These are phyloP conservation scores for Neocatenulostroma microsporum DNA, from an alignment of 2,329 filamentous ascomycete genomes.

Conservation along the genomic window DNA sequence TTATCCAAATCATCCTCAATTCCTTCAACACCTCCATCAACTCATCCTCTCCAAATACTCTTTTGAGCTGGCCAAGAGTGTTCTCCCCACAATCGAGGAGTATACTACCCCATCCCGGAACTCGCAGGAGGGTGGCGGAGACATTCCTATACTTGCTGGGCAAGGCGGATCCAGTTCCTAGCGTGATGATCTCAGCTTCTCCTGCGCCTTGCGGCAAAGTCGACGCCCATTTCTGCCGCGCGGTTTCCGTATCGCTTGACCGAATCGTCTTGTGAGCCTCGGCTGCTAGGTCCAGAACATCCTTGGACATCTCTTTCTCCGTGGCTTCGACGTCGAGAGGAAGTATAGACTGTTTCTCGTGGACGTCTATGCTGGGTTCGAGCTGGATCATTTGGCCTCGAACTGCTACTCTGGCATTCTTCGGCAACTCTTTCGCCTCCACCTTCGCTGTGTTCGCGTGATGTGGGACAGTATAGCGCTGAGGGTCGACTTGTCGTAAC, in stretches of 20 bases:
- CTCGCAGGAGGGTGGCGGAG: slow-evolving; percentile 73
- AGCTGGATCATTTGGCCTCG: slow-evolving; percentile 31
- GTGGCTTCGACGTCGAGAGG: slow-evolving; percentile 45
- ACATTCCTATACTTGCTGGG: slow-evolving; percentile 96
- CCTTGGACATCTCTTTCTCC: slow-evolving; percentile 33
- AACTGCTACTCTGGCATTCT: slow-evolving; percentile 23
- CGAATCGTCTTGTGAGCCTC: slow-evolving; percentile 32
- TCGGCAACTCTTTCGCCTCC: slow-evolving; percentile 8
- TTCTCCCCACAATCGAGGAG: slow-evolving; percentile 89
- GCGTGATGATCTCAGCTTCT: slow-evolving; percentile 73
- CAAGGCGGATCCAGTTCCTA: slow-evolving; percentile 84
- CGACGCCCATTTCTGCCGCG: slow-evolving; percentile 49
- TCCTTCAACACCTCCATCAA: slow-evolving; percentile 66
- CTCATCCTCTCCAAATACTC: slow-evolving; percentile 59
- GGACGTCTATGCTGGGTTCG: slow-evolving; percentile 32
- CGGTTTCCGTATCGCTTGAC: slow-evolving; percentile 20
- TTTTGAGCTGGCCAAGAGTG: slow-evolving; percentile 77
- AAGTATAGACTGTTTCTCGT: slow-evolving; percentile 42
- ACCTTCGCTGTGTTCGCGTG: slow-evolving; percentile 49
- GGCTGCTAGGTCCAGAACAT: slow-evolving; percentile 49
- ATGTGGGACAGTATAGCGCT: slow-evolving; percentile 63
- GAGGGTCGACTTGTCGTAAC: slow-evolving; percentile 63
- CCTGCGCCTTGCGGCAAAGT: slow-evolving; percentile 55
- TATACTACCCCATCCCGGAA: slow-evolving; percentile 81
- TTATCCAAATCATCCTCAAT: slow-evolving; percentile 81